These are phyloP conservation scores for Lonicera japonica DNA, from an alignment of 129 eudicot species.

Conservation along the genomic window DNA sequence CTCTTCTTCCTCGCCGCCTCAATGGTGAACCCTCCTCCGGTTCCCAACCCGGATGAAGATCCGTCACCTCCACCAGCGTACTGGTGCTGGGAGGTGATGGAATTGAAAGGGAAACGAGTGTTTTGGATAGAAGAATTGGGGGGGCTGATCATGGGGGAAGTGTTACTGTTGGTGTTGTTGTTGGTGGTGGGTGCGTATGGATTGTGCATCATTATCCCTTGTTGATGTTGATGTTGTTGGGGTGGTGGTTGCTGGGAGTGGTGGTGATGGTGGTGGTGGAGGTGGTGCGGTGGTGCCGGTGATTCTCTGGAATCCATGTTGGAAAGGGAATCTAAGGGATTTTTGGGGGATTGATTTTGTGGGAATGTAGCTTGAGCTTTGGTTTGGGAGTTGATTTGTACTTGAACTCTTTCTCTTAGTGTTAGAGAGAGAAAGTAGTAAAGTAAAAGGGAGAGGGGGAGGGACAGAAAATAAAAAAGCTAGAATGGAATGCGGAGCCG, in stretches of 20 bases:
- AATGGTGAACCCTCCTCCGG: constrained; percentile 40
- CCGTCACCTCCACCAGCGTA: no score
- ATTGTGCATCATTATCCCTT: constrained; percentile 10
- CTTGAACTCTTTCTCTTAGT: not conserved
- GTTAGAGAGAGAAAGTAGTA: not conserved
- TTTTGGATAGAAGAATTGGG: not conserved
- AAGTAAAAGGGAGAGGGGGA: not conserved
- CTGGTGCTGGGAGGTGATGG: constrained; percentile 23
- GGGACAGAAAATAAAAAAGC: not conserved
- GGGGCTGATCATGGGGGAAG: not conserved
- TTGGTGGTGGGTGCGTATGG: not conserved
- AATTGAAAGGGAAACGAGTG: constrained; percentile 40
- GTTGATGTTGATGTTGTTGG: no score
- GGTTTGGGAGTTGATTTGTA: not conserved
- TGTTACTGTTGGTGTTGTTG: constrained; percentile 1
- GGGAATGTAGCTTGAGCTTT: not conserved
- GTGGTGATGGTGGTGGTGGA: constrained; percentile 1
- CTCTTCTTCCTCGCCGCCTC: constrained; percentile 74
- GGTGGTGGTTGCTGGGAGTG: constrained; percentile 5
- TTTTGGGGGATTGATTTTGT: not conserved
- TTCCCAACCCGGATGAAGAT: constrained; percentile 31
- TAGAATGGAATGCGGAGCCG: not conserved
- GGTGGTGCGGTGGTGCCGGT: not conserved
- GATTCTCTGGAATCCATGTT: constrained; percentile 1
- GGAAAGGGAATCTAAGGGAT: not conserved